Conservation (phyloP, 2,329 filamentous ascomycete species). For the Periconia macrospinosa region DNA sequence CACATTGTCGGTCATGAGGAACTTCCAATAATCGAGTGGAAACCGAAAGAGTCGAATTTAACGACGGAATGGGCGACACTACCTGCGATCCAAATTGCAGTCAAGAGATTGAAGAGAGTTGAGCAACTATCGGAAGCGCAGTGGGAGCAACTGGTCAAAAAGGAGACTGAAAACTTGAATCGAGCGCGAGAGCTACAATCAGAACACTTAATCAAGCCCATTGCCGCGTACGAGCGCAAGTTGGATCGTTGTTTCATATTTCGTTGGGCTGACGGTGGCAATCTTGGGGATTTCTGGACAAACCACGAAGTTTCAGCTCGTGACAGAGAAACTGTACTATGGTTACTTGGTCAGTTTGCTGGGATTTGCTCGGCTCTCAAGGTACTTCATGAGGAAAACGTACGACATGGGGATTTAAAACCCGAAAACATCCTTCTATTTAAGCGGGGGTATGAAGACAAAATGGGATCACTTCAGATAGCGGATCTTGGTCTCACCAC, state of each 20-base stretch:
- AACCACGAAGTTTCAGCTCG: not conserved
- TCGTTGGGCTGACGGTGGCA: conserved; percentile 9
- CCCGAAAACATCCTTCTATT: not conserved
- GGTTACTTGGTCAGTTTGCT: not conserved
- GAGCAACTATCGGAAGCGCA: not conserved
- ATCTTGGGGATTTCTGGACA: conserved; percentile 8
- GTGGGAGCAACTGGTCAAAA: not conserved
- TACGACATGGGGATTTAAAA: not conserved
- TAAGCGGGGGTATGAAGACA: not conserved
- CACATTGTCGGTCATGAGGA: not conserved
- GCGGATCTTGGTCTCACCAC: conserved; percentile 1
- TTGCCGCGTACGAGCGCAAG: not conserved
- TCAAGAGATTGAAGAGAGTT: not conserved
- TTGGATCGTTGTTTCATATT: conserved; percentile 5
- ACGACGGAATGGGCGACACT: too few species aligned
- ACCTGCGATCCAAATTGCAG: not conserved
- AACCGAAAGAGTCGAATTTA: too few species aligned
- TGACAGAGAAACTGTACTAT: not conserved
- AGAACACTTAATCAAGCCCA: not conserved
- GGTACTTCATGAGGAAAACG: not conserved
- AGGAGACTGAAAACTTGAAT: not conserved
- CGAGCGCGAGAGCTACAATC: not conserved
- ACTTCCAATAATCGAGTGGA: not conserved
- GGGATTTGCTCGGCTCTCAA: conserved; percentile 1
- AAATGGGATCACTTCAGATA: not conserved